Evolutionary conservation across 169 alveolate species (phyloP).

Genomic region (Cryptosporidium sp.): DNA sequence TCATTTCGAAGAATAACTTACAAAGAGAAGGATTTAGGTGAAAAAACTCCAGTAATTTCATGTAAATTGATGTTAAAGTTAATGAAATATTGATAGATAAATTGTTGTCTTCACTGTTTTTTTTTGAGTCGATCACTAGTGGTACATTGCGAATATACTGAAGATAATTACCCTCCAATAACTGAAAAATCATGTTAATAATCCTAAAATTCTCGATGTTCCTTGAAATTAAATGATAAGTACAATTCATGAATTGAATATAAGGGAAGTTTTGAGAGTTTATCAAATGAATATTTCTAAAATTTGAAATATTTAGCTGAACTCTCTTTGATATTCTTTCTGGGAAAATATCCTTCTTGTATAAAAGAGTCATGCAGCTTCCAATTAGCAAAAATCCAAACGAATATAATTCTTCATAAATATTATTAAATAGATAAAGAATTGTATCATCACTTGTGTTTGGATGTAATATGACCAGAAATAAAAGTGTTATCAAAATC

Average conservation of each 20-base stretch:
- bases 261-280: conserved; percentile 43
- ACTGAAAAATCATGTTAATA: conserved; percentile 36
- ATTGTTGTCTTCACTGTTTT: neutral
- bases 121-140: neutral
- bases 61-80: conserved; percentile 32
- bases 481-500: conserved; percentile 20
- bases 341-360: conserved; percentile 44
- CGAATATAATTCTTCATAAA: conserved; percentile 46
- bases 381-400: conserved; percentile 54
- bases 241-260: conserved; percentile 38
- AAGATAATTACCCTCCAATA: conserved; percentile 16
- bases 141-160: conserved; percentile 3
- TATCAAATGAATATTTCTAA: conserved; percentile 41
- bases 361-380: conserved; percentile 39
- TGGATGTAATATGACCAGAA: conserved; percentile 45
- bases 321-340: conserved; percentile 25
- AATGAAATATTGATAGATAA: conserved; percentile 33
- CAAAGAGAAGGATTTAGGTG: conserved; percentile 22
- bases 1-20: conserved; percentile 34
- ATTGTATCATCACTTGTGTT: conserved; percentile 45
- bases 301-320: conserved; percentile 60
- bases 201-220: neutral
- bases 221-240: conserved; percentile 15
- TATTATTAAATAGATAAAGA: conserved; percentile 1
- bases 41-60: conserved; percentile 43